These are phyloP conservation scores for Gentiana straminea DNA, from an alignment of 257 asterid species.

Conservation along the genomic window DNA sequence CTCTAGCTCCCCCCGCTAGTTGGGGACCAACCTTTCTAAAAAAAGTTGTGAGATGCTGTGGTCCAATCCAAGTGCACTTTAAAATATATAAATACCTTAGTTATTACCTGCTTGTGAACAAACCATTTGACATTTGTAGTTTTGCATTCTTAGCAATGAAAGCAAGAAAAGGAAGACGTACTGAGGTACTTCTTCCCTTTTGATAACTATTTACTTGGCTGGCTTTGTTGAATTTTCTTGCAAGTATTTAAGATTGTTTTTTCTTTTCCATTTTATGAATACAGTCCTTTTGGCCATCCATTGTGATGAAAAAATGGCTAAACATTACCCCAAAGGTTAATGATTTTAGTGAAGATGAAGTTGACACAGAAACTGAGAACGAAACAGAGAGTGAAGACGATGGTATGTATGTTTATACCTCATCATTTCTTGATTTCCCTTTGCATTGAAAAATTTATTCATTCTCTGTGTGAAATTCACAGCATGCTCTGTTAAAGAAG, in stretches of 20 bases:
- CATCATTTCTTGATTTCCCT: too few relatives aligned
- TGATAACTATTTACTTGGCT: neutral
- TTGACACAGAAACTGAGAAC: constrained; percentile 66
- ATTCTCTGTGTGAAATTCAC: constrained; percentile 1
- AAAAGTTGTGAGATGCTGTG: too few relatives aligned
- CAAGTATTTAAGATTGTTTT: neutral
- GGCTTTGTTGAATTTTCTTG: neutral
- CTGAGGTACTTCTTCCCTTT: constrained; percentile 38
- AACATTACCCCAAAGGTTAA: constrained; percentile 63
- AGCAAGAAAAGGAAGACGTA: constrained; percentile 36
- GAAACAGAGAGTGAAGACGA: constrained; percentile 44
- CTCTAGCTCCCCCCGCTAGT: too few relatives aligned
- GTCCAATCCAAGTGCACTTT: too few relatives aligned
- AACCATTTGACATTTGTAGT: constrained; percentile 8
- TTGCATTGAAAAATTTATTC: too few relatives aligned
- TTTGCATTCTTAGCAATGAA: constrained; percentile 27
- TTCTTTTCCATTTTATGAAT: neutral
- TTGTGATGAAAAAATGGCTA: constrained; percentile 94
- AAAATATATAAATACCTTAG: too few relatives aligned
- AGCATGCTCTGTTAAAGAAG: constrained; percentile 60
- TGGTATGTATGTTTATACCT: constrained; percentile 23
- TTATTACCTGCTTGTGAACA: constrained; percentile 1
- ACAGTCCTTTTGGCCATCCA: constrained; percentile 84
- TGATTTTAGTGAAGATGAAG: constrained; percentile 93
- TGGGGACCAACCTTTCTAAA: too few relatives aligned